Conservation (phyloP, 768 basidiomycete species). For the Tephrocybe sp. region DNA sequence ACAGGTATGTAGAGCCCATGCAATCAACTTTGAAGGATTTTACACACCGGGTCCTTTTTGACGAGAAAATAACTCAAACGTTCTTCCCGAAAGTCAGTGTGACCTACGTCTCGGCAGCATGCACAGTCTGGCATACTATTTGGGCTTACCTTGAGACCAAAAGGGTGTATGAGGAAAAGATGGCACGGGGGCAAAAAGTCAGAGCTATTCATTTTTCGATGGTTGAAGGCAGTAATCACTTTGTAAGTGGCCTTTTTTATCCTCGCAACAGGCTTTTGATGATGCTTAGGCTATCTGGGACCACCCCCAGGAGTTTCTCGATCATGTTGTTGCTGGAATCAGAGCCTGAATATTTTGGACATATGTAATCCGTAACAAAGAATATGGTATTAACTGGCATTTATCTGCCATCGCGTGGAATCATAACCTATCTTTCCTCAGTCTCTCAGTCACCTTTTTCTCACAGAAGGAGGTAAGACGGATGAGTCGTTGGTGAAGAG, state of each 20-base stretch:
- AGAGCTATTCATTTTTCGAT: slow-evolving; percentile 21
- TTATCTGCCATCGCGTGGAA: no score
- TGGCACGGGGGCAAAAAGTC: slow-evolving; percentile 16
- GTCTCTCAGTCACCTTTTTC: no score
- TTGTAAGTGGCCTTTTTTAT: slow-evolving; percentile 21
- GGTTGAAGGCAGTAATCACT: slow-evolving; percentile 28
- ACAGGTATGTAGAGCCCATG: slow-evolving; percentile 7
- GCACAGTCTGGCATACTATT: slow-evolving; percentile 3
- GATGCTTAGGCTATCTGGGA: neutral
- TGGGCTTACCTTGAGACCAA: slow-evolving; percentile 19
- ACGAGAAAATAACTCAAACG: slow-evolving; percentile 10
- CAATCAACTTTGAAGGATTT: slow-evolving; percentile 16
- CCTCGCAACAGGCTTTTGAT: neutral
- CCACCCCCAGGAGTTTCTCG: neutral
- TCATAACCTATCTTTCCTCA: no score
- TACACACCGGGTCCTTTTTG: slow-evolving; percentile 16
- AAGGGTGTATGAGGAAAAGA: slow-evolving; percentile 16
- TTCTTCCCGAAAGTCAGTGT: neutral
- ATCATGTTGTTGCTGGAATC: neutral
- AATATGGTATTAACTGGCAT: no score
- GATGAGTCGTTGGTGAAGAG: no score
- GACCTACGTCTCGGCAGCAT: neutral
- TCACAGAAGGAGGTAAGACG: no score
- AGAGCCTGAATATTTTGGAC: neutral
- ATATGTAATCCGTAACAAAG: no score